Evolutionary conservation across 2,329 filamentous ascomycete species (phyloP).

Genomic region (Trichoderma cornu-damae): DNA sequence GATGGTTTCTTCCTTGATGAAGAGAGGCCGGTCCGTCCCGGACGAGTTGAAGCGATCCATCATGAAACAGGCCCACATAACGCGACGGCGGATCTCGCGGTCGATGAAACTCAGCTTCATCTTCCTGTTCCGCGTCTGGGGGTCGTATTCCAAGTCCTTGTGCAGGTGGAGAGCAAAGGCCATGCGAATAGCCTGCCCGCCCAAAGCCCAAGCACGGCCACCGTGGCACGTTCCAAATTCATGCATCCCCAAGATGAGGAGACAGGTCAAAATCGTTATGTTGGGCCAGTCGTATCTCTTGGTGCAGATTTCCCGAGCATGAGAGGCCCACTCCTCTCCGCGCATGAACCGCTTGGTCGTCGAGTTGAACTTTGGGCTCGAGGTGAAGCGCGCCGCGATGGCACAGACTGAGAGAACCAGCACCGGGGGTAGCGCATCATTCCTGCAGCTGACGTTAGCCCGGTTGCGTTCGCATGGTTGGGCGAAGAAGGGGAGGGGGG

Average conservation of each 20-base stretch:
- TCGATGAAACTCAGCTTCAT: conserved; percentile 80
- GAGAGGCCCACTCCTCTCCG: conserved; percentile 84
- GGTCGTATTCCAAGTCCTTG: conserved; percentile 81
- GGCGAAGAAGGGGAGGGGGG: background rate
- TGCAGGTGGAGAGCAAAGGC: conserved; percentile 93
- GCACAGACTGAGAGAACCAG: conserved; percentile 91
- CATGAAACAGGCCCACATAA: conserved; percentile 97
- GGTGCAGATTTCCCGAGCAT: conserved; percentile 80
- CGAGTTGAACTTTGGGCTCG: conserved; percentile 71
- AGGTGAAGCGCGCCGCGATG: conserved; percentile 90
- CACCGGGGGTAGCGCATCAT: conserved; percentile 71
- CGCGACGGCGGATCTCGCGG: conserved; percentile 83
- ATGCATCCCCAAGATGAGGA: conserved; percentile 82
- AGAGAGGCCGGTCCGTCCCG: conserved; percentile 85
- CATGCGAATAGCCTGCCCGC: conserved; percentile 93
- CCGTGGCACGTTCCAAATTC: conserved; percentile 97
- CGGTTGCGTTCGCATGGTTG: background rate
- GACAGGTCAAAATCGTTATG: conserved; percentile 89
- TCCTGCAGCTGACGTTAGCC: conserved; percentile 26
- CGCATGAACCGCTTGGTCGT: conserved; percentile 72
- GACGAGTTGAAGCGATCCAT: conserved; percentile 99
- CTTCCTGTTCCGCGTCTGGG: conserved; percentile 56
- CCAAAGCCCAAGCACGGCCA: conserved; percentile 90
- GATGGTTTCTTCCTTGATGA: conserved; percentile 83
- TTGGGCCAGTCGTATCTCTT: conserved; percentile 91